Percentiles rank a stretch among this genome's conserved stretches.
Conservation (phyloP, 2,329 filamentous ascomycete genomes). For the Davidsoniella neocaledoniae region DNA sequence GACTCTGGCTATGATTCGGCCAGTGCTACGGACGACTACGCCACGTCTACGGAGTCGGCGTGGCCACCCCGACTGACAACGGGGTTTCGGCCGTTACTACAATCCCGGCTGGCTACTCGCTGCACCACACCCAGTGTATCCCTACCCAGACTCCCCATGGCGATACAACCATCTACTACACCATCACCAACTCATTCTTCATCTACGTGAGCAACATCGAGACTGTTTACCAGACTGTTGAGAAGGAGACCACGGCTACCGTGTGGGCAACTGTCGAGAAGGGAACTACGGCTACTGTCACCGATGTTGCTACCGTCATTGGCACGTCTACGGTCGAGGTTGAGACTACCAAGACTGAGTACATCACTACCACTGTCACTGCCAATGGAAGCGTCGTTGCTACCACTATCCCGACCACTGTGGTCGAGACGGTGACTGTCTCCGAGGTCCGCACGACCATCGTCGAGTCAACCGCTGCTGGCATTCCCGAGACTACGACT, state of each 20-base stretch:
- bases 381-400: background rate
- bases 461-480: background rate
- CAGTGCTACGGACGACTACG: too few relatives aligned
- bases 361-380: background rate
- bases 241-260: conserved; percentile 13
- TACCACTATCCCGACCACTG: background rate
- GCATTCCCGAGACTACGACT: background rate
- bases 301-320: conserved; percentile 6
- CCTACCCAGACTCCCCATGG: background rate
- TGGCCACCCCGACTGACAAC: too few relatives aligned
- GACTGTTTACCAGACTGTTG: conserved; percentile 12
- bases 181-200: conserved; percentile 12
- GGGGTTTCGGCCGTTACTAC: too few relatives aligned
- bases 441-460: background rate
- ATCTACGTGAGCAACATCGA: conserved; percentile 14
- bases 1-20: background rate
- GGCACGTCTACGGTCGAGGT: conserved; percentile 2
- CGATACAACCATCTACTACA: conserved; percentile 12
- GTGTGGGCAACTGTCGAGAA: conserved; percentile 10
- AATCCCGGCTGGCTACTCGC: background rate
- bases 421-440: background rate
- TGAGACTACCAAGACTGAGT: background rate
- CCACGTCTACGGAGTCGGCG: too few relatives aligned
- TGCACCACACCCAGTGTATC: conserved; percentile 8
- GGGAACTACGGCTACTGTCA: conserved; percentile 5